Evolutionary conservation across 306 rosid species (phyloP), one percentile per base, ranked within the genome.

Genomic region (Quercus dentata): DNA sequence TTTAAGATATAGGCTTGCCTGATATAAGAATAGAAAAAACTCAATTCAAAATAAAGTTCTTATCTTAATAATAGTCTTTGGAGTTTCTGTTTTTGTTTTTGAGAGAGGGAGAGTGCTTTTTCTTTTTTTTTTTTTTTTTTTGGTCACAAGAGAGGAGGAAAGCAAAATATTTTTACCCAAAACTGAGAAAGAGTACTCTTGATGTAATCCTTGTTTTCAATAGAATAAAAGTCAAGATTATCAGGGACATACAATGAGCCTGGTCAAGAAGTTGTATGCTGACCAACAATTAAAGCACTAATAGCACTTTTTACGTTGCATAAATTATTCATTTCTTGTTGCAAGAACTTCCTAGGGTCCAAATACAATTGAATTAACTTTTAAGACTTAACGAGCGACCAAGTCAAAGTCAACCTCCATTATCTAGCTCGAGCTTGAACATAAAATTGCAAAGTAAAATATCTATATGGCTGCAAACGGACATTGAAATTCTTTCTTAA

Each of bases 341-440:
- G 79, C 84, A 54, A 28, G 35, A 64, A 30, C 56, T 73, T 76
- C n/a, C 44, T 56, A 67, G 33, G 61, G 28, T 67, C 20, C 63
- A 18, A 56, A 49, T 49, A 49, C 4, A 30, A 57, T 19, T 1
- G 51, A 74, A 8, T 21, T 35, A 72, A 51, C 21, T 17, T 17
- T 69, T 21, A 5, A n/a, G 30, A 46, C 5, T 62, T 51, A 28
- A 68, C 12, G 17, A 8, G 56, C 31, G 69, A 75, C 73, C 52
- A 69, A 79, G 86, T 85, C 88, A 79, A 69, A 41, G 89, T 86
- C 87, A 80, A 78, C 44, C 54, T 63, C 81, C 75, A 28, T 38
- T 31, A 76, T 61, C 64, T 46, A 56, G 74, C 85, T 38, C 56
- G 69, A 78, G 68, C 71, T 15, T 81, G 62, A 51, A 30, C 55